Conservation (phyloP, 352 stramenopile genomes). For the Phytophthora pistaciae region DNA sequence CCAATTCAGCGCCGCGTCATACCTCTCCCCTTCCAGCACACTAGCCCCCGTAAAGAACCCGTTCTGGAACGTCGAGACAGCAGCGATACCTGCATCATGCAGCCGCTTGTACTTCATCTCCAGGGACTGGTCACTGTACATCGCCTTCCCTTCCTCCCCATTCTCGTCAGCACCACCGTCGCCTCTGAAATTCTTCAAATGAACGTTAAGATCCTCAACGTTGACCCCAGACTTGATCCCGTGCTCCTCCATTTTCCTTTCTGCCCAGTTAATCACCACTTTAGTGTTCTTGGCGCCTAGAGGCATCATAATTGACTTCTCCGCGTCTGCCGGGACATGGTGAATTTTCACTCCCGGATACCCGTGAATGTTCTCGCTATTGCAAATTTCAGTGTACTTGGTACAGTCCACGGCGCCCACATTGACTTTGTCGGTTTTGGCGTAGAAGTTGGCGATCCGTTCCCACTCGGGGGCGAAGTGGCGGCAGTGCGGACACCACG, state of each 20-base stretch:
- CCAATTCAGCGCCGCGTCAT: constrained; percentile 72
- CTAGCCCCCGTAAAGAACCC: constrained; percentile 75
- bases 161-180: constrained; percentile 39
- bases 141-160: constrained; percentile 17
- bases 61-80: constrained; percentile 76
- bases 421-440: constrained; percentile 55
- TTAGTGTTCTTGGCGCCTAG: constrained; percentile 46
- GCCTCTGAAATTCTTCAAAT: constrained; percentile 58
- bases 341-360: constrained; percentile 83
- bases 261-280: constrained; percentile 70
- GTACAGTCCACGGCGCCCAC: constrained; percentile 86
- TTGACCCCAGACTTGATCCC: constrained; percentile 64
- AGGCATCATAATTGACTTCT: constrained; percentile 36
- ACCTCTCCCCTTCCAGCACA: constrained; percentile 71
- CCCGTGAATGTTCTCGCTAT: constrained; percentile 61
- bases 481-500: constrained; percentile 87
- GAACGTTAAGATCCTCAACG: constrained; percentile 51
- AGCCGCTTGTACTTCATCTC: constrained; percentile 76
- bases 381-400: constrained; percentile 62
- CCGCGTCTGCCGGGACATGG: constrained; percentile 56
- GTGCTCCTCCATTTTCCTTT: constrained; percentile 60
- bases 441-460: constrained; percentile 76
- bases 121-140: constrained; percentile 54
- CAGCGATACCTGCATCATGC: constrained; percentile 71
- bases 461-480: constrained; percentile 82